These are phyloP conservation scores for Phellopilus nigrolimitatus DNA, from an alignment of 1,284 basidiomycete species.

Conservation along the genomic window DNA sequence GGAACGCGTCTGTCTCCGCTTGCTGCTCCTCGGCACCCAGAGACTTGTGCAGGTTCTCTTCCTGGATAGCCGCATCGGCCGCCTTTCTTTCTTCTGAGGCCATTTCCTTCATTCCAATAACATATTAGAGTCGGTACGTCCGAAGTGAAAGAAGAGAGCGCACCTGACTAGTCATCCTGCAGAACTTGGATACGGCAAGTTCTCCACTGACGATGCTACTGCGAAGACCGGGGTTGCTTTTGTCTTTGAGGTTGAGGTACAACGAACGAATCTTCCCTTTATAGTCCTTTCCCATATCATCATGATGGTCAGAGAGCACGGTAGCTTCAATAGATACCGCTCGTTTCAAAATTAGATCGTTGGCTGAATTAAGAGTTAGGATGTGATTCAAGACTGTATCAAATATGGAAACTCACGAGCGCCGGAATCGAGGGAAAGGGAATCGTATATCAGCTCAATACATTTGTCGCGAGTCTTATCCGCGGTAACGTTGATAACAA, in stretches of 20 bases:
- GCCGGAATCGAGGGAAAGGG: constrained; percentile 78
- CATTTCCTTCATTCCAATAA: constrained; percentile 67
- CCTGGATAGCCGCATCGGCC: constrained; percentile 76
- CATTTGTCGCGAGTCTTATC: constrained; percentile 86
- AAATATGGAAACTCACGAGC: constrained; percentile 59
- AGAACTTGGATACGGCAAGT: constrained; percentile 64
- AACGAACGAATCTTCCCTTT: constrained; percentile 85
- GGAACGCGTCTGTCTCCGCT: constrained; percentile 98
- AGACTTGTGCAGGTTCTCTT: constrained; percentile 89
- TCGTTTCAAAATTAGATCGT: constrained; percentile 53
- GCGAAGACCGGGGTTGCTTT: constrained; percentile 85
- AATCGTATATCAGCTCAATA: constrained; percentile 87
- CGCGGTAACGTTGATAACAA: constrained; percentile 52
- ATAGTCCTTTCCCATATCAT: constrained; percentile 47
- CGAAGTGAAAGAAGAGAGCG: constrained; percentile 23
- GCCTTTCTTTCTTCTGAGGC: constrained; percentile 89
- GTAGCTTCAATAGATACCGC: constrained; percentile 59
- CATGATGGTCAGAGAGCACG: constrained; percentile 45
- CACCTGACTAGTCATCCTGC: constrained; percentile 79
- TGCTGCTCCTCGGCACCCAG: constrained; percentile 85
- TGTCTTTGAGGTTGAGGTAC: constrained; percentile 92
- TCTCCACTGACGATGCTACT: constrained; percentile 83
- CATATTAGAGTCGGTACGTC: background rate
- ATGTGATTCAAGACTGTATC: background rate
- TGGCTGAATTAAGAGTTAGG: constrained; percentile 36